Conservation (phyloP, 2,329 filamentous ascomycete species). For the Claviceps capensis region DNA sequence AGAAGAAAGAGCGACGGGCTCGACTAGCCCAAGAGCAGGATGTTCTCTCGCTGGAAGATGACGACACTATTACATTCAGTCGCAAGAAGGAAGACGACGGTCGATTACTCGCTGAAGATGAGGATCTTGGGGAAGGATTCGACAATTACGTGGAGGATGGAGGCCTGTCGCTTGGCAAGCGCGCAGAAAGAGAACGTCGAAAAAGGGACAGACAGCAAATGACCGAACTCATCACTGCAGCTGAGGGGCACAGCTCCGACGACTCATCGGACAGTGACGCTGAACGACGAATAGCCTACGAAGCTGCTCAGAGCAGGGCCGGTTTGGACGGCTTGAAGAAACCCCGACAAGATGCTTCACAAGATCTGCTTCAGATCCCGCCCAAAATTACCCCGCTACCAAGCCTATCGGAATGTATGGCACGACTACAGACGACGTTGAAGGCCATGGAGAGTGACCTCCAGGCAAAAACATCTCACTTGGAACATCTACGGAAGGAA, state of each 20-base stretch:
- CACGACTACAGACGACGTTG: slow-evolving; percentile 47
- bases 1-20: slow-evolving; percentile 82
- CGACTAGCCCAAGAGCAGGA: slow-evolving; percentile 58
- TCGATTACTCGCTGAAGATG: slow-evolving; percentile 70
- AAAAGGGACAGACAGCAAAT: slow-evolving; percentile 61
- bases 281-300: slow-evolving; percentile 68
- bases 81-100: slow-evolving; percentile 53
- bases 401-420: slow-evolving; percentile 52
- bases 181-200: slow-evolving; percentile 60
- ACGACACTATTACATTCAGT: slow-evolving; percentile 29
- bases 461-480: slow-evolving; percentile 42
- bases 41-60: slow-evolving; percentile 50
- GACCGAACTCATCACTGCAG: slow-evolving; percentile 67
- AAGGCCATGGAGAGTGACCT: slow-evolving; percentile 50
- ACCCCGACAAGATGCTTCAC: slow-evolving; percentile 19
- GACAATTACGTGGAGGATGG: slow-evolving; percentile 85
- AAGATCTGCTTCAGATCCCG: slow-evolving; percentile 41
- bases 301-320: slow-evolving; percentile 70
- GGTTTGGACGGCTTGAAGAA: slow-evolving; percentile 64
- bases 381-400: slow-evolving; percentile 69
- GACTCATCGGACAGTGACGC: slow-evolving; percentile 57
- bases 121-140: slow-evolving; percentile 86
- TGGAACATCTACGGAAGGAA: slow-evolving; percentile 55
- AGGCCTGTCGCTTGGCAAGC: slow-evolving; percentile 61
- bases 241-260: slow-evolving; percentile 52